Evolutionary conservation across 371 early-diverging fungal species (phyloP), one percentile per base, ranked within the genome.

Genomic region (Coemansia sp.): DNA sequence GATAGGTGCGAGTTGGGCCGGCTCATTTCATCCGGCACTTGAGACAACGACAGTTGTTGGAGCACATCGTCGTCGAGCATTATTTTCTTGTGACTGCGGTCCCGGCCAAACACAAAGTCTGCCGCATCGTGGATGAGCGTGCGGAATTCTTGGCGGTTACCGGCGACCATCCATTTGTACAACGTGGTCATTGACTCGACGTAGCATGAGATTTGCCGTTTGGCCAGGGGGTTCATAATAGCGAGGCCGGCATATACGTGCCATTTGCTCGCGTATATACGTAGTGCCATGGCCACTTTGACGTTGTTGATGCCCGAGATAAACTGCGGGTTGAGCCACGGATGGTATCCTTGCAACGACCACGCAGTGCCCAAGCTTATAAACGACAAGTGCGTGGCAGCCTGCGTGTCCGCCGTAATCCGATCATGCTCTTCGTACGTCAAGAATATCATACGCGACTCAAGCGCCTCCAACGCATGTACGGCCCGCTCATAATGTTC

Each of bases 321-420:
- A 67, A 92, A 95, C 65, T 86, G 87, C 27, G 90, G 87, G 63
- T 90, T 84, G 59, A 92, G 86, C 97, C 96, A 95, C 86, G 95
- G 95, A 71, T 91, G 93, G 58, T 84, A 85, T 2, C 78, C 76
- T 57, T 90, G 88, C 16, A 86, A 83, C 74, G 85, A 92, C 98
- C 98, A 97, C 13, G 98, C 95, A 4, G 91, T 91, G 24, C 97
- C 98, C 92, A 98, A 91, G 62, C 91, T 89, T 55, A 95, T 74
- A 72, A 95, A 98, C 14, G 95, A 94, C 56, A 95, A 83, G 73
- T 98, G 98, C 2, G 98, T 98, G 13, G 92, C 95, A 5, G 97
- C 96, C 78, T 98, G 98, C 1, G 98, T 98, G 71, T 98, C 95
- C 1, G 98, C 98, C 2, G 97, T 98, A 54, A 97, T 94, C 45